A percentile compares a stretch with the other conserved stretches of the same genome.
phyloP scores from a whole-genome alignment of 805 yeast genomes.

The Lipomyces lipofer region DNA sequence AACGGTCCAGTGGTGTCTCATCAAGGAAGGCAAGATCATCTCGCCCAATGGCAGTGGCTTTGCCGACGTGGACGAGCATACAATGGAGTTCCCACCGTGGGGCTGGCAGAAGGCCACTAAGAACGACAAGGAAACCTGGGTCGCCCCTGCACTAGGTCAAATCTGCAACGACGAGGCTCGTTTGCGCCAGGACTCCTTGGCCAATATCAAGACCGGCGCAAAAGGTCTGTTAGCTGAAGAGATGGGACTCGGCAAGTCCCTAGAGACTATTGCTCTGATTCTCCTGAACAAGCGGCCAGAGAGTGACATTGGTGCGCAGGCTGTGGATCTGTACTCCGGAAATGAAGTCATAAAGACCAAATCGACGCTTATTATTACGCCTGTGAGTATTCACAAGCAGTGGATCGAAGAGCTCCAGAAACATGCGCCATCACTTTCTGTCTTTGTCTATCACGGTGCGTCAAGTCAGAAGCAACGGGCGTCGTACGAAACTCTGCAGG shows the following conservation, averaged over 20 bases:
- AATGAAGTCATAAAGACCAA: slow-evolving; percentile 54
- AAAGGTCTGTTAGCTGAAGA: slow-evolving; percentile 82
- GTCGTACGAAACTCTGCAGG: slow-evolving; percentile 55
- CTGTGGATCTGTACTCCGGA: slow-evolving; percentile 40
- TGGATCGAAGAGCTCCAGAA: slow-evolving; percentile 74
- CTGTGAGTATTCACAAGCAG: slow-evolving; percentile 77
- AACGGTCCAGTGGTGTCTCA: slow-evolving; percentile 42
- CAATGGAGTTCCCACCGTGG: slow-evolving; percentile 28
- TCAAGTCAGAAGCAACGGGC: slow-evolving; percentile 15
- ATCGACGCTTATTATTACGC: slow-evolving; percentile 82
- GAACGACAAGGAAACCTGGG: slow-evolving; percentile 17
- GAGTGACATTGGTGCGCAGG: slow-evolving; percentile 8
- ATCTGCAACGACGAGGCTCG: slow-evolving; percentile 12
- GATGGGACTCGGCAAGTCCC: slow-evolving; percentile 96
- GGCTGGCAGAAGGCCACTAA: slow-evolving; percentile 25
- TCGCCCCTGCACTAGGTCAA: slow-evolving; percentile 28
- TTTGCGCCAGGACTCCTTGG: slow-evolving; percentile 31
- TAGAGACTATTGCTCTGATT: slow-evolving; percentile 72
- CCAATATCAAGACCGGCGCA: slow-evolving; percentile 12
- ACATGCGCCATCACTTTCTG: slow-evolving; percentile 62
- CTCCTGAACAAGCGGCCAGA: slow-evolving; percentile 58
- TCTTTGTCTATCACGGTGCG: slow-evolving; percentile 54
- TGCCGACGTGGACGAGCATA: slow-evolving; percentile 30
- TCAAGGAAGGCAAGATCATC: slow-evolving; percentile 40
- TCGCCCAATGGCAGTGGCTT: slow-evolving; percentile 24